Percentiles rank a stretch among this genome's conserved stretches.
phyloP scores from a whole-genome alignment of 208 protist species.

The Lotmaria passim region DNA sequence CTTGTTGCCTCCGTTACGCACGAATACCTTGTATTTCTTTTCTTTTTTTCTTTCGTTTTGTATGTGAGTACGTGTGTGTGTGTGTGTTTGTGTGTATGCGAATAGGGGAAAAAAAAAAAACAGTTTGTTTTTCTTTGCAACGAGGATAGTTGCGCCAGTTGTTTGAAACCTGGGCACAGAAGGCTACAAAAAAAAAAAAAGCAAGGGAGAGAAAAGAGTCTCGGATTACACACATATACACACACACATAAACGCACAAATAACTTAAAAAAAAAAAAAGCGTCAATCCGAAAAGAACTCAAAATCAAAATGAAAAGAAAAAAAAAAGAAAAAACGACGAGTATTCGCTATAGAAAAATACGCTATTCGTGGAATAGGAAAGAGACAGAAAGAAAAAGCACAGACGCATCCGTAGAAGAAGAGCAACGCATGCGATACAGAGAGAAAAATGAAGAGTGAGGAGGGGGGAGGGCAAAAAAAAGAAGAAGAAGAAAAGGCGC shows the following conservation, averaged over 20 bases:
- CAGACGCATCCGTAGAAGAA: background rate
- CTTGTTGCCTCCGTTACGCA: too few species aligned
- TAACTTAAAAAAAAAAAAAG: too few species aligned
- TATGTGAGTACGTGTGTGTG: too few species aligned
- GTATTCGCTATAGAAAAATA: too few species aligned
- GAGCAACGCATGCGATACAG: background rate
- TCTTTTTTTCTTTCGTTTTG: too few species aligned
- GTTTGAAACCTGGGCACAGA: too few species aligned
- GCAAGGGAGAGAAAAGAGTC: background rate
- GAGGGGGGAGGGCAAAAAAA: background rate
- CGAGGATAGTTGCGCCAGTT: too few species aligned
- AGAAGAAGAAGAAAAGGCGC: background rate
- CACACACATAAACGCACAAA: conserved; percentile 7
- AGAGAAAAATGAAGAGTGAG: background rate
- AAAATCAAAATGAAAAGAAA: background rate
- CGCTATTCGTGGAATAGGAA: background rate
- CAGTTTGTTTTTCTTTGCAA: too few species aligned
- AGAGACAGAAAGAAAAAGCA: background rate
- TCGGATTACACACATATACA: conserved; percentile 1
- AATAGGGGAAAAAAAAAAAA: too few species aligned
- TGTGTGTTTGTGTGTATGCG: too few species aligned
- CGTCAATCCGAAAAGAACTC: background rate
- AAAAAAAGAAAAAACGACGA: conserved; percentile 16
- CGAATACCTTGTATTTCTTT: too few species aligned
- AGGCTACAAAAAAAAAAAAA: conserved; percentile 2